Percentiles rank a stretch among this genome's conserved stretches.
Conservation (phyloP, 768 basidiomycete species). For the Calocera cornea region DNA sequence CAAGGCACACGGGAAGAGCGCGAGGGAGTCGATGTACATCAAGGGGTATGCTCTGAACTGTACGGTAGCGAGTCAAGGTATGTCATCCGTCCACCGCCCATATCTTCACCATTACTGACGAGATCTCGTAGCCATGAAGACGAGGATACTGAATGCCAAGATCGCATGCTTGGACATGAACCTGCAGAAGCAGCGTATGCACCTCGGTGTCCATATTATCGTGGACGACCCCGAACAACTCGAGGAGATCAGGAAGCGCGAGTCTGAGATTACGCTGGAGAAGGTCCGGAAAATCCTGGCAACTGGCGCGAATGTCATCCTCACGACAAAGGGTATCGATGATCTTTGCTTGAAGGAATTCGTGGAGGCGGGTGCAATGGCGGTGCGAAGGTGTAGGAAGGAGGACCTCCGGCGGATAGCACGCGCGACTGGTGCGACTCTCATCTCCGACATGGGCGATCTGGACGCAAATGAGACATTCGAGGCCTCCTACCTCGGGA, state of each 20-base stretch:
- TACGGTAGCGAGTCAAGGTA: slow-evolving; percentile 97
- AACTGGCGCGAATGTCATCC: slow-evolving; percentile 88
- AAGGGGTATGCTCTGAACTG: slow-evolving; percentile 97
- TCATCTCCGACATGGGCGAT: slow-evolving; percentile 86
- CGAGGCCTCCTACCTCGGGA: slow-evolving; percentile 79
- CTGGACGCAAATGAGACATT: slow-evolving; percentile 97
- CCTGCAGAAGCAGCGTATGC: slow-evolving; percentile 91
- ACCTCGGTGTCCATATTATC: slow-evolving; percentile 91
- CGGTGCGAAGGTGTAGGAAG: slow-evolving; percentile 91
- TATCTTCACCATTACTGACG: slow-evolving; percentile 3
- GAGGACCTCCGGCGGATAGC: slow-evolving; percentile 96
- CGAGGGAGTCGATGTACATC: slow-evolving; percentile 86
- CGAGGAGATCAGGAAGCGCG: slow-evolving; percentile 89
- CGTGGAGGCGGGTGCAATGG: slow-evolving; percentile 97
- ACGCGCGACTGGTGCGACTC: slow-evolving; percentile 87
- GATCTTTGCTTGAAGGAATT: slow-evolving; percentile 97
- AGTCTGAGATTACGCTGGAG: slow-evolving; percentile 91
- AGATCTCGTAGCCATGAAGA: slow-evolving; percentile 75
- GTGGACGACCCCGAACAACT: slow-evolving; percentile 93
- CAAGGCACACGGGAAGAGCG: slow-evolving; percentile 93
- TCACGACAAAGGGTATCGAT: slow-evolving; percentile 98
- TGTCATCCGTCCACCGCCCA: slow-evolving; percentile 14
- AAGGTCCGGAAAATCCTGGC: slow-evolving; percentile 90
- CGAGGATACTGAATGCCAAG: slow-evolving; percentile 80
- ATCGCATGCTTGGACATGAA: slow-evolving; percentile 99